Evolutionary conservation across 441 rosid genomes (phyloP).

Genomic region (Flueggea neowawraea): DNA sequence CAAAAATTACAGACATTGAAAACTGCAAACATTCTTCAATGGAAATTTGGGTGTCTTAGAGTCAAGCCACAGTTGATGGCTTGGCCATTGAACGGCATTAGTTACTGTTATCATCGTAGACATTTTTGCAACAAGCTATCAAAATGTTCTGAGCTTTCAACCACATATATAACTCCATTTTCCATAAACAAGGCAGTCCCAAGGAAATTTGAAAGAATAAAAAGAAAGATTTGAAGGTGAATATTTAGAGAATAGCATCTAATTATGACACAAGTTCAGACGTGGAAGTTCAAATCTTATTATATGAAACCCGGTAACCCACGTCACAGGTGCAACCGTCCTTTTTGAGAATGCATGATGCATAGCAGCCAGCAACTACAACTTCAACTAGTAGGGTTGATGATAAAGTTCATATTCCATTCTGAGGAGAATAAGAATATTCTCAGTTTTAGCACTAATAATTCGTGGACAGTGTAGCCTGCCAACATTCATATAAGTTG

Average conservation of each 20-base stretch:
- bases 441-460: too few species aligned
- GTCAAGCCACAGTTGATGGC: slow-evolving; percentile 5
- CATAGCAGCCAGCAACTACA: too few species aligned
- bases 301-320: too few species aligned
- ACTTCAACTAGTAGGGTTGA: too few species aligned
- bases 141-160: slow-evolving; percentile 5
- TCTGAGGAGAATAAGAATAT: too few species aligned
- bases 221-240: neutral
- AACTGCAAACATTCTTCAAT: neutral
- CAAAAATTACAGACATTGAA: neutral
- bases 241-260: neutral
- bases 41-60: slow-evolving; percentile 2
- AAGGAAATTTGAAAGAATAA: neutral
- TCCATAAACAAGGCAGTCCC: neutral
- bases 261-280: too few species aligned
- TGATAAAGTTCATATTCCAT: too few species aligned
- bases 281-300: too few species aligned
- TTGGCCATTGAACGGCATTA: slow-evolving; percentile 4
- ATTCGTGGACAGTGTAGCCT: too few species aligned
- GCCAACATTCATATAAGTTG: too few species aligned
- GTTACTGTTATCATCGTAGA: slow-evolving; percentile 12
- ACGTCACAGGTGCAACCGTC: too few species aligned
- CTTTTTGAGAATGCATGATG: too few species aligned
- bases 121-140: neutral
- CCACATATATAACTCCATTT: slow-evolving; percentile 2